Base-by-base conservation (phyloP, 495 filamentous ascomycete species). In the Aspergillus affinis region DNA sequence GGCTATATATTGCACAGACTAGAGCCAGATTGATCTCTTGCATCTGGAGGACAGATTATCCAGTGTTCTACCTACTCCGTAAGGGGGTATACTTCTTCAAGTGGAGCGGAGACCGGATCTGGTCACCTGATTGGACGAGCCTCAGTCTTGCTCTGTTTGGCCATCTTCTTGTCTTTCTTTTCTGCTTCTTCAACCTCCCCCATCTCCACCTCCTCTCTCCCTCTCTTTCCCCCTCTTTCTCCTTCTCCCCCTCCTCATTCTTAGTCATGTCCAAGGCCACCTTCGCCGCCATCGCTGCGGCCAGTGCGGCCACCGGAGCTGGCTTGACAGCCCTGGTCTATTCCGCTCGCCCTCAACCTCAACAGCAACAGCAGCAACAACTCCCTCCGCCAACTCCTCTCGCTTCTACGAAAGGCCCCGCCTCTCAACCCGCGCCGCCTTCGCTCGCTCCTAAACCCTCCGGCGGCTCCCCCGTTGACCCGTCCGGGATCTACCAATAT, bases 401-500 rank as follows among this genome's bases (percentile, higher is more conserved):
- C 8, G 21, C 57, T 36, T 21, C 59, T 12, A 50, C 53, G 57
- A 66, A 66, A 55, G 55, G 66, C 48, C 66, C 65, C 27, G 57
- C 68, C n/a, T 61, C 72, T 59, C 75, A 68, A 60, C 65, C 70
- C 62, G 73, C 69, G 52, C 60, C 67, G 15, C 77, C 81, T 29
- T 69, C 73, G 2, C 70, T 78, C 51, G 68, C 72, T 48, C 50
- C 67, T 61, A 79, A 81, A 66, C 65, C 67, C 51, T 44, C 70
- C 32, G 48, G 66, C 48, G 62, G 72, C 32, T 18, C 30, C 29
- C 89, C 85, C 19, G 92, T 97, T 68, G 84, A 98, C 74, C 93
- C 94, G 1, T 77, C 90, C 1, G 94, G 93, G 18, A 81, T 98
- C 66, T 93, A 96, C 73, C 88, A 97, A 72, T 98, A 98, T 75